Conservation (phyloP, 768 basidiomycete species). For the Candolleomyces aberdarensis region DNA sequence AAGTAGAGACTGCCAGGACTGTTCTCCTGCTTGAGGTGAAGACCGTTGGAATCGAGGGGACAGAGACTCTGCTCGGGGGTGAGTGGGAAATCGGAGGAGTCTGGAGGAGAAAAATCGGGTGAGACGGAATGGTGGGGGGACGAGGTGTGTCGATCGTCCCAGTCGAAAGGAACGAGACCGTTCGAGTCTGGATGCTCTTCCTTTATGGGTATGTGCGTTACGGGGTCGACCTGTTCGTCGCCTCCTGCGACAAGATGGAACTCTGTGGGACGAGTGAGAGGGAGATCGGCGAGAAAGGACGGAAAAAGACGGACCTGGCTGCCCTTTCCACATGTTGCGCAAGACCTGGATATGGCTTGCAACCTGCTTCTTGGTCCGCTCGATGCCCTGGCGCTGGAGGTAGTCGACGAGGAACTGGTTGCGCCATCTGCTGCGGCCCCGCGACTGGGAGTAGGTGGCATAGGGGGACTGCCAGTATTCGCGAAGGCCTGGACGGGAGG, state of each 20-base stretch:
- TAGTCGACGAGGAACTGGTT: constrained; percentile 86
- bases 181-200: constrained; percentile 47
- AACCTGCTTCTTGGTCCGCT: constrained; percentile 82
- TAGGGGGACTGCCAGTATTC: constrained; percentile 81
- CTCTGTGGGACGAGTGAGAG: constrained; percentile 31
- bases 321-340: constrained; percentile 86
- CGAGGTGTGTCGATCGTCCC: constrained; percentile 40
- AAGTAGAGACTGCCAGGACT: constrained; percentile 6
- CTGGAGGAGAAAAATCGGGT: constrained; percentile 44
- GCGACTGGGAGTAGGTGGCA: constrained; percentile 68
- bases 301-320: constrained; percentile 48
- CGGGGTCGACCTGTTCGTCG: constrained; percentile 61
- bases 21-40: constrained; percentile 6
- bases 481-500: constrained; percentile 51
- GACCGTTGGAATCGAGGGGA: constrained; percentile 19
- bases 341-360: constrained; percentile 87
- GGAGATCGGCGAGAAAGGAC: constrained; percentile 4
- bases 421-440: constrained; percentile 76
- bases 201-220: constrained; percentile 51
- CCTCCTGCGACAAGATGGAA: constrained; percentile 79
- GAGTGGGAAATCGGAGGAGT: constrained; percentile 43
- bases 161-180: constrained; percentile 42
- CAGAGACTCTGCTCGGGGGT: constrained; percentile 37
- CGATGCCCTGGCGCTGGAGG: constrained; percentile 64
- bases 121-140: constrained; percentile 30